Evolutionary conservation across 371 early-diverging fungal species (phyloP), one percentile per base, ranked within the genome.

Genomic region (Lichtheimia hyalospora): DNA sequence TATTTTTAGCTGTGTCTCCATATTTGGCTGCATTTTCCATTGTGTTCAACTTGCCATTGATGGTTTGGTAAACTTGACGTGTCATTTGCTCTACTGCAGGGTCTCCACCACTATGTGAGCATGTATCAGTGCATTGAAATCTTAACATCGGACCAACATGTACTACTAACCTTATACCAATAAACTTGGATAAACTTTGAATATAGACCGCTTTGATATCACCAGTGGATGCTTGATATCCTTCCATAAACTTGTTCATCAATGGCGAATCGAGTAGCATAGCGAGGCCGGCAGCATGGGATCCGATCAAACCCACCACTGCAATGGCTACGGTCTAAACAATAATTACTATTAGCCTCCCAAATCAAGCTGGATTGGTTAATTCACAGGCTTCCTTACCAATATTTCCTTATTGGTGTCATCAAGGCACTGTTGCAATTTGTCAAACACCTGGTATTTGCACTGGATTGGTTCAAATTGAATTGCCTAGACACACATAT

Each of bases 281-380:
- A 5, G 39, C 49, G 13, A 82, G 58, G 7, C 77, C 80, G 15
- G 24, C 5, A 13, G 56, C 8, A 60, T 67, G 69, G 5, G 74
- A 70, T 16, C 79, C 83, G 21, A 80, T 61, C 6, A 76, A 54
- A 6, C 83, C 81, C 54, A 78, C 46, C 27, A 67, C 60, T 25
- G 71, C 66, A 24, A 80, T 62, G 8, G 72, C 64, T 3, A 64
- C 69, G 18, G 58, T 68, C 83, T 82, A 59, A 15, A 50, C 15
- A 10, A 34, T 34, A 34, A 34, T 34, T 34, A 34, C 34, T 34
- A 34, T 34, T 10, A 34, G 34, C 34, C 34, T 10, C 34, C 34
- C 34, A 34, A 34, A 34, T 34, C 34, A 34, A 34, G 34, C 34
- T 34, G 34, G 34, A 34, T 34, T 34, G 34, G 34, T 34, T 10